Conservation (phyloP, 1,284 basidiomycete species). For the Nidula niveotomentosa region DNA sequence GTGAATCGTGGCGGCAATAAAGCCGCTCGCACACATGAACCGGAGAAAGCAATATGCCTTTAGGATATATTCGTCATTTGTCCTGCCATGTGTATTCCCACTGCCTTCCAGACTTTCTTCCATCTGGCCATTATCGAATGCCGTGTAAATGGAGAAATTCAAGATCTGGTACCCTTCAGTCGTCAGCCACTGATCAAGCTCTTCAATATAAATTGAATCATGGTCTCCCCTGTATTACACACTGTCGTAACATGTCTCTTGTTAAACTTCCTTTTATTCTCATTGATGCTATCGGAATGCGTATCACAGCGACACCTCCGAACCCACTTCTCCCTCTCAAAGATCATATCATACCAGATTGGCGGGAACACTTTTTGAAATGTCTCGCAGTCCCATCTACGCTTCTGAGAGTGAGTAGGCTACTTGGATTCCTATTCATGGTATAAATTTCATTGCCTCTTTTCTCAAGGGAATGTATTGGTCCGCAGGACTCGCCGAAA, state of each 20-base stretch:
- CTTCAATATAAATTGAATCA: neutral
- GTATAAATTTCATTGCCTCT: neutral
- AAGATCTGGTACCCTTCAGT: too few relatives aligned
- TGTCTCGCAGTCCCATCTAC: slow-evolving; percentile 21
- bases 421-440: neutral
- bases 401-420: slow-evolving; percentile 19
- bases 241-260: neutral
- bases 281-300: slow-evolving; percentile 21
- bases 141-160: neutral
- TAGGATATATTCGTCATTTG: neutral
- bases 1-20: too few relatives aligned
- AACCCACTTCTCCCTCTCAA: slow-evolving; percentile 20
- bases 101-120: neutral
- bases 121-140: neutral
- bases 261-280: slow-evolving; percentile 23
- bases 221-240: neutral
- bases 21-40: neutral
- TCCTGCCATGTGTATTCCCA: neutral
- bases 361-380: slow-evolving; percentile 28
- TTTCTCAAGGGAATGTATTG: slow-evolving; percentile 20
- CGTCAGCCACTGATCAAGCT: neutral
- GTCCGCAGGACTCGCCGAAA: slow-evolving; percentile 21
- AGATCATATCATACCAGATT: slow-evolving; percentile 27
- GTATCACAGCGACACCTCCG: slow-evolving; percentile 25
- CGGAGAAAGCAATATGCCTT: slow-evolving; percentile 7